Evolutionary conservation across 2,329 filamentous ascomycete species (phyloP).

Genomic region (Didymella pinodella): DNA sequence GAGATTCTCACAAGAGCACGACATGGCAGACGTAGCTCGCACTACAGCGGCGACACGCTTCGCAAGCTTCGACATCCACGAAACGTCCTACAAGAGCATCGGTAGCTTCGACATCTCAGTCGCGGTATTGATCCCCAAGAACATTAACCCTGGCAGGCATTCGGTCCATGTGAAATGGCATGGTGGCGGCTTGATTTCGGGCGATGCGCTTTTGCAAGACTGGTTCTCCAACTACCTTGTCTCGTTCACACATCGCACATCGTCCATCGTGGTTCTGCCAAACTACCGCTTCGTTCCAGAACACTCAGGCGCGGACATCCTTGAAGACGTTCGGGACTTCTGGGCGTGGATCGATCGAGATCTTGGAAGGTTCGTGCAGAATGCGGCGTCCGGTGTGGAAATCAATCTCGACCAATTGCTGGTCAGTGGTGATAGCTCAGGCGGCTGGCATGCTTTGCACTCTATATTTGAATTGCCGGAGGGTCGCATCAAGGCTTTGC

Average conservation of each 20-base stretch:
- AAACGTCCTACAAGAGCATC: conserved; percentile 48
- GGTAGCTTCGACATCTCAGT: conserved; percentile 36
- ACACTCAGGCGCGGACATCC: conserved; percentile 51
- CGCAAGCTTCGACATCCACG: conserved; percentile 43
- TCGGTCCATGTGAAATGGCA: conserved; percentile 52
- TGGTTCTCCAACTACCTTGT: conserved; percentile 36
- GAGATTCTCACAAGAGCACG: not conserved
- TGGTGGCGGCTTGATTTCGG: conserved; percentile 47
- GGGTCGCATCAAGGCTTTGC: conserved; percentile 3
- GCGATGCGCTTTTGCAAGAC: conserved; percentile 19
- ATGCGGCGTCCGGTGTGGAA: conserved; percentile 7
- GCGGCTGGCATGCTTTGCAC: conserved; percentile 37
- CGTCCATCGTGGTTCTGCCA: conserved; percentile 54
- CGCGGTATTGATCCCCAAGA: conserved; percentile 47
- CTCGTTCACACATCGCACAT: conserved; percentile 43
- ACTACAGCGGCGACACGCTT: conserved; percentile 30
- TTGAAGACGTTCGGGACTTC: conserved; percentile 56
- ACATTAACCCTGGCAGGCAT: conserved; percentile 12
- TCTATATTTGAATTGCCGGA: conserved; percentile 16
- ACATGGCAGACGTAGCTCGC: not conserved
- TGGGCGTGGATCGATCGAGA: conserved; percentile 52
- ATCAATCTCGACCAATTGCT: conserved; percentile 27
- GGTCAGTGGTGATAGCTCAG: conserved; percentile 39
- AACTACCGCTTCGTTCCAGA: conserved; percentile 60
- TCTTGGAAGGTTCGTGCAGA: conserved; percentile 13